Evolutionary conservation across 345 rosid species (phyloP).

Genomic region (Zanthoxylum bungeanum): DNA sequence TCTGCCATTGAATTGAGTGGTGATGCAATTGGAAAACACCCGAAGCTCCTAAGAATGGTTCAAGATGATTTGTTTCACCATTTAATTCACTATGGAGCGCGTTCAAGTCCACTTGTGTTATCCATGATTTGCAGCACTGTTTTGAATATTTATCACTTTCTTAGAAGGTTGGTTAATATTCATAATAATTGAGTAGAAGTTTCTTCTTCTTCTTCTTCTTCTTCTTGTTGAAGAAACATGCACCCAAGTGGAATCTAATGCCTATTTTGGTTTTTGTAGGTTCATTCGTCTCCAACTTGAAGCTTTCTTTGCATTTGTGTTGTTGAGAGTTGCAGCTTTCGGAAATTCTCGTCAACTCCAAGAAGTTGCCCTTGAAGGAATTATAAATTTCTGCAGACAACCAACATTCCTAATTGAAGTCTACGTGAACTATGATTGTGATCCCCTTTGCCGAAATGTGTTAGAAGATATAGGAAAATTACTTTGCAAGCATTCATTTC

Average conservation of each 20-base stretch:
- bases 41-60: conserved; percentile 72
- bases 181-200: neutral
- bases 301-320: conserved; percentile 73
- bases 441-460: conserved; percentile 55
- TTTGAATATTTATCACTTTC: conserved; percentile 77
- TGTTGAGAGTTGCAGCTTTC: conserved; percentile 44
- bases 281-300: conserved; percentile 86
- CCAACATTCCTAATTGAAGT: conserved; percentile 72
- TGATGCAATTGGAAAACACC: conserved; percentile 65
- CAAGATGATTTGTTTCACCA: conserved; percentile 87
- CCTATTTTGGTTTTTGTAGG: conserved; percentile 34
- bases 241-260: neutral
- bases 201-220: neutral
- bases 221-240: neutral
- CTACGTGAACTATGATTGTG: conserved; percentile 83
- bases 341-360: conserved; percentile 56
- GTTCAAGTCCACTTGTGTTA: conserved; percentile 69
- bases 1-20: conserved; percentile 77
- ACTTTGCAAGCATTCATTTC: conserved; percentile 82
- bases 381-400: conserved; percentile 82
- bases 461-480: conserved; percentile 79
- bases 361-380: conserved; percentile 84
- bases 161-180: conserved; percentile 67
- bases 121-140: conserved; percentile 91
- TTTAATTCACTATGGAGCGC: conserved; percentile 74